Evolutionary conservation across 441 rosid genomes (phyloP).

Genomic region (Populus tomentosa): DNA sequence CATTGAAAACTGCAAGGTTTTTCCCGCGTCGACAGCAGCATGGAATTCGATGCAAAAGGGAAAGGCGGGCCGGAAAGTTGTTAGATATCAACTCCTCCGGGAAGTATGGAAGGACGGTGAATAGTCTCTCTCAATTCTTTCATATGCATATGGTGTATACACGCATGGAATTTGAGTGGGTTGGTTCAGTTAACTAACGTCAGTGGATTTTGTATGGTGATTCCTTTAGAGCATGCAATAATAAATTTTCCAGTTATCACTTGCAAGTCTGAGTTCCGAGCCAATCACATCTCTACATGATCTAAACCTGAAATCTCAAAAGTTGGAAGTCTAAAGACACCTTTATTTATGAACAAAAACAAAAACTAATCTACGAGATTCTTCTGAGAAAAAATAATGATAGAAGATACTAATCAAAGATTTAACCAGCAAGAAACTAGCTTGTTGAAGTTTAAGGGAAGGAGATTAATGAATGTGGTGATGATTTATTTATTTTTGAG

Average conservation of each 20-base stretch:
- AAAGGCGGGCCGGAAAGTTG: slow-evolving; percentile 44
- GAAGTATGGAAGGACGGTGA: slow-evolving; percentile 60
- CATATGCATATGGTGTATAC: background rate
- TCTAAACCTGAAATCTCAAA: background rate
- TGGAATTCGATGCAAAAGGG: slow-evolving; percentile 48
- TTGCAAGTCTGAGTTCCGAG: background rate
- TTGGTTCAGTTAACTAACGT: background rate
- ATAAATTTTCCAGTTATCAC: background rate
- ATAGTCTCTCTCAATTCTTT: slow-evolving; percentile 3
- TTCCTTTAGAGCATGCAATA: background rate
- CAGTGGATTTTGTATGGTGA: slow-evolving; percentile 12
- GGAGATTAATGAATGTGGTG: background rate
- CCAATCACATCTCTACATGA: background rate
- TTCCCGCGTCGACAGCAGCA: slow-evolving; percentile 33
- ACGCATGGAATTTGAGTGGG: background rate
- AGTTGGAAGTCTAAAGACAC: background rate
- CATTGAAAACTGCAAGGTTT: slow-evolving; percentile 32
- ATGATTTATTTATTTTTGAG: too few relatives aligned
- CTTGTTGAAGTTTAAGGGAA: background rate
- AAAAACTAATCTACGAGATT: too few relatives aligned
- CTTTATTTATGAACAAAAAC: background rate
- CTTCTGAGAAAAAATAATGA: too few relatives aligned
- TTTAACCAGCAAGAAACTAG: background rate
- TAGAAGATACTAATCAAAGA: background rate
- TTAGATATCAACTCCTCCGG: slow-evolving; percentile 72